Conservation (phyloP, 306 rosid species). For the Castanospermum australe region DNA sequence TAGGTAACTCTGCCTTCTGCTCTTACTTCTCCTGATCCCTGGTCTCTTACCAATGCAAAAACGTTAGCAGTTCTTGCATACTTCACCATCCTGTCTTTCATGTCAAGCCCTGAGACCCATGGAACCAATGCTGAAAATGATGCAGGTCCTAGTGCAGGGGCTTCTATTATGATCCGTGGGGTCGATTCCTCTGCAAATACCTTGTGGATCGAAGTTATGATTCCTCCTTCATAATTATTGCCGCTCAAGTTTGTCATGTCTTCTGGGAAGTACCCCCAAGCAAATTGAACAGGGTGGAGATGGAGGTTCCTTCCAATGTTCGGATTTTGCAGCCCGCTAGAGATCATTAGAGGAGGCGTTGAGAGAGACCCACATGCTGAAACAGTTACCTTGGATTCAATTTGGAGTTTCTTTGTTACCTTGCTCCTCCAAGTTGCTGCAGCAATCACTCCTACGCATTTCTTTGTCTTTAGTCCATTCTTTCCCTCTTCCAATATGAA, state of each 20-base stretch:
- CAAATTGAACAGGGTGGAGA: slow-evolving; percentile 70
- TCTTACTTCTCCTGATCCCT: slow-evolving; percentile 75
- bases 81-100: slow-evolving; percentile 65
- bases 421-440: slow-evolving; percentile 39
- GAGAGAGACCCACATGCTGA: slow-evolving; percentile 77
- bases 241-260: slow-evolving; percentile 47
- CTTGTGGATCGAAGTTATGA: slow-evolving; percentile 80
- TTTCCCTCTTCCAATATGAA: slow-evolving; percentile 45
- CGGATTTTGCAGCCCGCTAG: slow-evolving; percentile 73
- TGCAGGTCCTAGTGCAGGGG: slow-evolving; percentile 76
- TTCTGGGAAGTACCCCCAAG: slow-evolving; percentile 89
- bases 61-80: slow-evolving; percentile 72
- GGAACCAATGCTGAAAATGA: slow-evolving; percentile 64
- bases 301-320: slow-evolving; percentile 83
- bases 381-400: slow-evolving; percentile 74
- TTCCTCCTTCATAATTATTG: slow-evolving; percentile 67
- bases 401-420: slow-evolving; percentile 60
- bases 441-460: slow-evolving; percentile 73
- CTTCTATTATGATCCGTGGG: slow-evolving; percentile 58
- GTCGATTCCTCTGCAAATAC: slow-evolving; percentile 44
- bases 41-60: slow-evolving; percentile 73
- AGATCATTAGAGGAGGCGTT: slow-evolving; percentile 77
- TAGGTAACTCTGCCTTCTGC: slow-evolving; percentile 52
- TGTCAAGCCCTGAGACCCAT: slow-evolving; percentile 73
- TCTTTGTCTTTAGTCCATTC: slow-evolving; percentile 43